Base-by-base conservation (phyloP, 2,329 filamentous ascomycete genomes). In the Leptographium flavum region DNA sequence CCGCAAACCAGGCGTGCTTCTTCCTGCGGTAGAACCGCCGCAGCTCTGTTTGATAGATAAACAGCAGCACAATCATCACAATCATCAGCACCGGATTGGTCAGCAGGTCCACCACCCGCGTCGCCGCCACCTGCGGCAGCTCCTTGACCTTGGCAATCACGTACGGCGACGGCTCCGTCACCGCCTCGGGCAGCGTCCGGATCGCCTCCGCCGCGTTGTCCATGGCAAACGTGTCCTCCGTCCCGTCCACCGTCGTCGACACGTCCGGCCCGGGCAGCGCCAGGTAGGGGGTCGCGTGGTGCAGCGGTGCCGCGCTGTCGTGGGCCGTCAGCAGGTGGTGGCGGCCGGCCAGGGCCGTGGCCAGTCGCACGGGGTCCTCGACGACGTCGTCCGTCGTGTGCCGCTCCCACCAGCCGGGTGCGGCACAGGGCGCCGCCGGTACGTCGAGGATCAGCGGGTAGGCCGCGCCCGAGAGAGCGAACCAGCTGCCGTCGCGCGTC, bases 401-500 rank as follows among this genome's bases (percentile, higher is more conserved):
- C 9, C 30, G 36, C 15, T 53, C 50, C 52, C 52, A 54, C 50
- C 51, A 54, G 41, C 50, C 50, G n/a, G 42, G 37, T n/a, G 40
- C 22, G 7, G 49, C 50, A 39, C 49, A 54, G 38, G 44, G 41
- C n/a, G 52, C 52, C 11, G 49, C 22, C 3, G 50, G 46, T n/a
- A 43, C 48, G 28, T 53, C 51, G 11, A 54, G 81, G 25, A 94
- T 86, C 10, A 90, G 72, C 4, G 92, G 92, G 55, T 95, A 96
- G 9, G 79, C 79, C 35, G 71, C 73, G 47, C 93, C 90, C 1
- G 90, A 95, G 63, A 96, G 73, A 28, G 88, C 92, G 60, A 90
- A 98, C 87, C 90, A 96, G 49, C 84, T 83, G 27, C 88, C 90
- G n/a, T 71, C 68, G 46, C 83, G 76, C 2, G 88, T 95, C 53